Evolutionary conservation across 176 grass and related monocot species (phyloP).

Genomic region (Zea mays): Zm-B73-REFERENCE-NAM-5.0 NC_050099.1:178632001-178632500

Average conservation of each 20-base stretch:
- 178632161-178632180: not conserved
- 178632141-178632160: not conserved
- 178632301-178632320: slow-evolving; percentile 44
- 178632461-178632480: not conserved
- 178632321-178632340: slow-evolving; percentile 56
- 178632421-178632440: slow-evolving; percentile 76
- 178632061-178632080: not conserved
- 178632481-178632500: not conserved
- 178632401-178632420: slow-evolving; percentile 85
- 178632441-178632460: slow-evolving; percentile 36
- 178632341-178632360: slow-evolving; percentile 31
- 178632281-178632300: slow-evolving; percentile 41
- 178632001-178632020: too few relatives aligned
- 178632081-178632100: not conserved
- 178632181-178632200: not conserved
- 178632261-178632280: not conserved
- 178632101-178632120: not conserved
- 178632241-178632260: slow-evolving; percentile 57
- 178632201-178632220: slow-evolving; percentile 31
- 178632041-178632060: too few relatives aligned
- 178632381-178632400: slow-evolving; percentile 45
- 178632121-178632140: slow-evolving; percentile 47
- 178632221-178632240: slow-evolving; percentile 58
- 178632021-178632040: too few relatives aligned
- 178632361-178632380: not conserved